Evolutionary conservation across 2,329 filamentous ascomycete species (phyloP).

Genomic region (Ascochyta lentis): DNA sequence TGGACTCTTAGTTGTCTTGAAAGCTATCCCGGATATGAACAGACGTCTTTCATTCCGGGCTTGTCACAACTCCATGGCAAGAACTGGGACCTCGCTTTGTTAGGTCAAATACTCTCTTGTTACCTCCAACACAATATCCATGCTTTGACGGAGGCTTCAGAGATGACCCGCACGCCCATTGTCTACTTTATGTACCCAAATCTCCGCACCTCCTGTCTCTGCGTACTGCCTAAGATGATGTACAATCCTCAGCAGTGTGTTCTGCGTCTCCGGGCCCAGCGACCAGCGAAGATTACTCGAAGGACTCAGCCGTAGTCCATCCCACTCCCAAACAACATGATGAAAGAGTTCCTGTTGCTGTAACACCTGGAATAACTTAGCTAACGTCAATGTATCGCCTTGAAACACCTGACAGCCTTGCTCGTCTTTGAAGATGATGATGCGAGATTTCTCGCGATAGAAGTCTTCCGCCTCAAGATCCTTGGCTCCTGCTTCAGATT

Average conservation of each 20-base stretch:
- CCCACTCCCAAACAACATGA: constrained; percentile 3
- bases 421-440: background rate
- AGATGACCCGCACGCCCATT: background rate
- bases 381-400: background rate
- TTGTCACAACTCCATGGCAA: too few relatives aligned
- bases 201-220: background rate
- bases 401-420: background rate
- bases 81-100: too few relatives aligned
- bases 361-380: background rate
- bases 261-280: background rate
- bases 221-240: background rate
- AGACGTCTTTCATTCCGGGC: too few relatives aligned
- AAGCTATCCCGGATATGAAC: too few relatives aligned
- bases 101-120: too few relatives aligned
- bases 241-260: background rate
- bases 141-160: too few relatives aligned
- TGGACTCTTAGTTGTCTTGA: too few relatives aligned
- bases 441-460: background rate
- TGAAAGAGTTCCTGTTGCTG: background rate
- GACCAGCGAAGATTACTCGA: background rate
- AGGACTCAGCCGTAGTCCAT: background rate
- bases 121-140: too few relatives aligned
- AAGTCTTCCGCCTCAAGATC: background rate
- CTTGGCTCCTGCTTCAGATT: background rate
- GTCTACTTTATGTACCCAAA: background rate